Percentiles rank a stretch among this genome's conserved stretches.
phyloP scores from a whole-genome alignment of 2,329 filamentous ascomycete species.

The Trichophyton simii region DNA sequence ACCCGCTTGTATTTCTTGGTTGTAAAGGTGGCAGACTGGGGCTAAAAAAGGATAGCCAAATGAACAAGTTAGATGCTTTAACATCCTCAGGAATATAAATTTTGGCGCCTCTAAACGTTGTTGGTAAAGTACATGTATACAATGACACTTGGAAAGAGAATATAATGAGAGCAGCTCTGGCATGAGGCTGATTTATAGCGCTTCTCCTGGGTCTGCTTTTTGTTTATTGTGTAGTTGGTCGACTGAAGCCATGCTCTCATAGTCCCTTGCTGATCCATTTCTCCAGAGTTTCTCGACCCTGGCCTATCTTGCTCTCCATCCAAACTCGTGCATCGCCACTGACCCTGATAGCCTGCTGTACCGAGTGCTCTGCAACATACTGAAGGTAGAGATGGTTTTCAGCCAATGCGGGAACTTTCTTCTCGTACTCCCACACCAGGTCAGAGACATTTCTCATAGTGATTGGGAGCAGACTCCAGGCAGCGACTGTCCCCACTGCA shows the following conservation, averaged over 20 bases:
- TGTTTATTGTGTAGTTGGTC: background rate
- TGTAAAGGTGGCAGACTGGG: background rate
- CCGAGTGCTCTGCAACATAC: constrained; percentile 55
- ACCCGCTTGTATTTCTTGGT: background rate
- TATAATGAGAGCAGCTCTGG: background rate
- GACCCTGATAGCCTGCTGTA: constrained; percentile 63
- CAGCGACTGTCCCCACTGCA: constrained; percentile 67
- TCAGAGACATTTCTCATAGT: constrained; percentile 83
- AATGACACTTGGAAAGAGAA: background rate
- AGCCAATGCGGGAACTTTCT: constrained; percentile 69
- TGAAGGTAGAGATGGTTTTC: constrained; percentile 65
- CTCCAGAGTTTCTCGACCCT: constrained; percentile 65
- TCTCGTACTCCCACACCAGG: constrained; percentile 84
- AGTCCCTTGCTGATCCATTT: constrained; percentile 72
- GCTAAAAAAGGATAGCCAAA: background rate
- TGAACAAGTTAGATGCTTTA: background rate
- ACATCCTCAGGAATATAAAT: background rate
- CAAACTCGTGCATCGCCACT: constrained; percentile 56
- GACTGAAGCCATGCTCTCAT: background rate
- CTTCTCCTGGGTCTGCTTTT: background rate
- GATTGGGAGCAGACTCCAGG: constrained; percentile 72
- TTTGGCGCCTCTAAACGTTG: background rate
- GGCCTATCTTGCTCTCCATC: constrained; percentile 68
- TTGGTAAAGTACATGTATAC: constrained; percentile 9
- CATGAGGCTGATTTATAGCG: background rate